Percentiles rank a stretch among this genome's conserved stretches.
Conservation (phyloP, 371 early-diverging fungal species). For the Ordospora colligata region DNA sequence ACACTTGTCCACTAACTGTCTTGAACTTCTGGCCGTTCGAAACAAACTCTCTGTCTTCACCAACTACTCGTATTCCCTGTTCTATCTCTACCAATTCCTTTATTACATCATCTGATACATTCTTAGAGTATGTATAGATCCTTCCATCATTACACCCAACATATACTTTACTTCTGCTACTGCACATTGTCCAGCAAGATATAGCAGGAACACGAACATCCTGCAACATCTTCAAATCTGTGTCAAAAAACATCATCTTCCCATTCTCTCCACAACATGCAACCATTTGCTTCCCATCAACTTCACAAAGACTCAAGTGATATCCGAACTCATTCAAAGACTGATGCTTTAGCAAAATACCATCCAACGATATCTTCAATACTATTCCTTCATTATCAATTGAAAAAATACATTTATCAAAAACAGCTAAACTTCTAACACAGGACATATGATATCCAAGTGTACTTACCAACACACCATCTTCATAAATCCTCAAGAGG, state of each 20-base stretch:
- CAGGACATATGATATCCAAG: slow-evolving; percentile 40
- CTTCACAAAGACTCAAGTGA: slow-evolving; percentile 7
- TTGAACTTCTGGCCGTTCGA: slow-evolving; percentile 37
- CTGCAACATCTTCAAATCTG: slow-evolving; percentile 23
- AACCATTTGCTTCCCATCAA: not conserved
- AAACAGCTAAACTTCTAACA: slow-evolving; percentile 47
- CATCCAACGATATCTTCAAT: slow-evolving; percentile 26
- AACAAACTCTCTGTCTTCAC: slow-evolving; percentile 5
- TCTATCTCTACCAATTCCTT: not conserved
- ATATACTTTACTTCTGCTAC: slow-evolving; percentile 22
- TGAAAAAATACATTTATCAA: slow-evolving; percentile 34
- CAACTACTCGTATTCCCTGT: not conserved
- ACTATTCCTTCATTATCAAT: slow-evolving; percentile 58
- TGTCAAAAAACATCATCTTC: slow-evolving; percentile 33
- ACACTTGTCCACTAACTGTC: slow-evolving; percentile 45
- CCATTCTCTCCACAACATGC: slow-evolving; percentile 57
- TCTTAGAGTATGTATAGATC: slow-evolving; percentile 41
- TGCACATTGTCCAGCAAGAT: slow-evolving; percentile 48
- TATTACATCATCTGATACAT: not conserved
- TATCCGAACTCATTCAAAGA: slow-evolving; percentile 45
- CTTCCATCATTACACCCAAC: slow-evolving; percentile 52
- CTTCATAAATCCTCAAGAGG: slow-evolving; percentile 35
- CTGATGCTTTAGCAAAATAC: slow-evolving; percentile 26
- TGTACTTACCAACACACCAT: slow-evolving; percentile 21
- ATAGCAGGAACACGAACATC: slow-evolving; percentile 17